Evolutionary conservation across 148 eudicot species (phyloP).

Genomic region (Dianthus caryophyllus): DNA sequence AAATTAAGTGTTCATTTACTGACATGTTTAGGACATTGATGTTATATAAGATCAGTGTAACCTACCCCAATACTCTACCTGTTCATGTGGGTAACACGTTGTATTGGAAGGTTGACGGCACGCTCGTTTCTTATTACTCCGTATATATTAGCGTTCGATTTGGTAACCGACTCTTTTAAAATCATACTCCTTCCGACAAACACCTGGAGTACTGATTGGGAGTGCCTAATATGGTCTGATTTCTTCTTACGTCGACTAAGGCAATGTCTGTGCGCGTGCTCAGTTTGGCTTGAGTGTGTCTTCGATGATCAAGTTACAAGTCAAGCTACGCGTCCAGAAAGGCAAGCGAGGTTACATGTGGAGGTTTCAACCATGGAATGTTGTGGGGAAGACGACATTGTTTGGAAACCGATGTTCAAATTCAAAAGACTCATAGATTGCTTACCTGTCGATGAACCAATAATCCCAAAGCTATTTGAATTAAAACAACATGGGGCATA

Average conservation of each 20-base stretch:
- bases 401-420: too few species aligned
- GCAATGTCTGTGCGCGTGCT: slow-evolving; percentile 2
- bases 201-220: background rate
- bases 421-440: too few species aligned
- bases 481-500: too few species aligned
- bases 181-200: background rate
- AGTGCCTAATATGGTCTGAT: background rate
- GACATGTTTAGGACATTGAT: background rate
- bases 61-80: background rate
- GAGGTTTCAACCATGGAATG: too few species aligned
- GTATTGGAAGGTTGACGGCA: background rate
- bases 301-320: too few species aligned
- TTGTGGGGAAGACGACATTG: too few species aligned
- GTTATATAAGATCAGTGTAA: too few species aligned
- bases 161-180: background rate
- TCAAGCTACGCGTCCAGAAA: too few species aligned
- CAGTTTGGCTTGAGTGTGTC: too few species aligned
- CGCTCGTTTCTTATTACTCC: background rate
- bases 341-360: too few species aligned
- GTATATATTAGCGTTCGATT: background rate
- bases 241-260: slow-evolving; percentile 2
- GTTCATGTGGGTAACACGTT: background rate
- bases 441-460: too few species aligned
- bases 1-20: background rate
- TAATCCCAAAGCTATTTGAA: too few species aligned